phyloP scores from a whole-genome alignment of 768 basidiomycete species.

The Trametes cinnabarina region DNA sequence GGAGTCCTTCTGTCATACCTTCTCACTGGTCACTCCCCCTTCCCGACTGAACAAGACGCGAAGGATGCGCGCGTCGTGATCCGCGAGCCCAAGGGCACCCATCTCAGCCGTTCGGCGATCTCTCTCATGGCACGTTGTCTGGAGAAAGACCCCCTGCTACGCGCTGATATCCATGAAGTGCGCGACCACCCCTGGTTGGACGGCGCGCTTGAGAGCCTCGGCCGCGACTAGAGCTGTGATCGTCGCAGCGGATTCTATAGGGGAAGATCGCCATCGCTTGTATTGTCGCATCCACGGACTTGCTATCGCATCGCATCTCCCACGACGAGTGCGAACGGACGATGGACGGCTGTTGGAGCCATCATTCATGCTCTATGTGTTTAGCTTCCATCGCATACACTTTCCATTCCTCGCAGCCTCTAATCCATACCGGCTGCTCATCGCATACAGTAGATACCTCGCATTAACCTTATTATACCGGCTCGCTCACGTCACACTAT shows the following conservation, averaged over 20 bases:
- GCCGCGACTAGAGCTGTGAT: slow-evolving; percentile 11
- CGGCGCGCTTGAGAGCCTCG: slow-evolving; percentile 29
- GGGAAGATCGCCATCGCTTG: background rate
- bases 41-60: slow-evolving; percentile 84
- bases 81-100: slow-evolving; percentile 20
- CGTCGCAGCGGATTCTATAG: background rate
- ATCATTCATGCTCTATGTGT: slow-evolving; percentile 6
- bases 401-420: slow-evolving; percentile 8
- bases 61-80: slow-evolving; percentile 62
- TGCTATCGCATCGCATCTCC: background rate
- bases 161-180: slow-evolving; percentile 82
- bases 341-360: background rate
- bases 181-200: slow-evolving; percentile 81
- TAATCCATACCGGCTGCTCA: background rate
- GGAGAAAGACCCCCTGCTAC: slow-evolving; percentile 74
- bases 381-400: background rate
- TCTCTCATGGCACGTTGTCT: slow-evolving; percentile 75
- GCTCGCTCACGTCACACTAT: background rate
- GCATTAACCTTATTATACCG: slow-evolving; percentile 14
- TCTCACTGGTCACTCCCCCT: slow-evolving; percentile 89
- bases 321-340: background rate
- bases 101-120: slow-evolving; percentile 42
- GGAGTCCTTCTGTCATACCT: slow-evolving; percentile 94
- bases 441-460: slow-evolving; percentile 10
- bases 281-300: background rate